Percentiles rank a stretch among this genome's conserved stretches.
phyloP scores from a whole-genome alignment of 208 protist species.

The Crithidia bombi region DNA sequence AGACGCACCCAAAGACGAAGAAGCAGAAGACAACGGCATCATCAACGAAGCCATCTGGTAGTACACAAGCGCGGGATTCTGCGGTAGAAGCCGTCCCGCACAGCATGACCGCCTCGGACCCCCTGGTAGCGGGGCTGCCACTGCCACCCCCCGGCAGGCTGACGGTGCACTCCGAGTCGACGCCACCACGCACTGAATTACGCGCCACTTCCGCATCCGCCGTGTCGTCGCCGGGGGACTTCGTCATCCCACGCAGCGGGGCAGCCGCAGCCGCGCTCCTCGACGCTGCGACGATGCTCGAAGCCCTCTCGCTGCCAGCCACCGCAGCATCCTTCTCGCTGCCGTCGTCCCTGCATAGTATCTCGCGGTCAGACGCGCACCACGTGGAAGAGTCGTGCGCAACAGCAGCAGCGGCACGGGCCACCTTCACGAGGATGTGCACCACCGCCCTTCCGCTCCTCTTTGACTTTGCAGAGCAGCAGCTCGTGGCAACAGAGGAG shows the following conservation, averaged over 20 bases:
- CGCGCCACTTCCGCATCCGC: not conserved
- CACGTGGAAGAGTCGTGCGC: not conserved
- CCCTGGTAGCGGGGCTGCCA: too few species aligned
- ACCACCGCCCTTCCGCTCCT: slow-evolving; percentile 20
- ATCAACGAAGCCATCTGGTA: too few species aligned
- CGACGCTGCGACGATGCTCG: slow-evolving; percentile 12
- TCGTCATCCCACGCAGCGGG: slow-evolving; percentile 8
- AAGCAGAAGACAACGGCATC: not conserved
- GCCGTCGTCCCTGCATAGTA: not conserved
- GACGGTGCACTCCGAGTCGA: not conserved
- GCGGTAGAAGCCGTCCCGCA: too few species aligned
- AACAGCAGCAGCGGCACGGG: not conserved
- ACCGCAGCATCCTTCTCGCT: slow-evolving; percentile 7
- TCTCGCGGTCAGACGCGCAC: not conserved
- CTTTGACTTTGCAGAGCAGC: slow-evolving; percentile 10
- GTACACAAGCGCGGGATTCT: too few species aligned
- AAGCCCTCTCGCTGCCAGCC: slow-evolving; percentile 10
- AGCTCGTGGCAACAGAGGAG: not conserved
- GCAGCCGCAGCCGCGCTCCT: slow-evolving; percentile 16
- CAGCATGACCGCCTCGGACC: too few species aligned
- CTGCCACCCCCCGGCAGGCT: too few species aligned
- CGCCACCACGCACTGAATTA: not conserved
- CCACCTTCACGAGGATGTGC: slow-evolving; percentile 15
- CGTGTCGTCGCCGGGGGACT: not conserved
- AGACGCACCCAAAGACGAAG: not conserved